Evolutionary conservation across 495 filamentous ascomycete species (phyloP).

Genomic region (Trichoderma erinaceum): DNA sequence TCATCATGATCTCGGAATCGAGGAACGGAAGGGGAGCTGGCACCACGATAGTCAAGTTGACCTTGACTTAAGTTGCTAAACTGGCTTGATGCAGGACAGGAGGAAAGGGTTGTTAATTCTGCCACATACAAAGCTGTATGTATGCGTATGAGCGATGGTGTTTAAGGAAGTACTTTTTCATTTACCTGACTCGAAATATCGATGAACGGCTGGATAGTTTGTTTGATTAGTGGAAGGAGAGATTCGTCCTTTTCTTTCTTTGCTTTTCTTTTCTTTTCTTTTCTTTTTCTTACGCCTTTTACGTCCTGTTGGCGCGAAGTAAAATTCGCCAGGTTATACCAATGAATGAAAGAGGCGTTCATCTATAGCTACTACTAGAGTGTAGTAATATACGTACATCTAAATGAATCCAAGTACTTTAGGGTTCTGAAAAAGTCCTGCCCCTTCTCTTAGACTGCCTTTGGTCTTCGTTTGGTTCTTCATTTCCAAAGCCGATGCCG

Average conservation of each 20-base stretch:
- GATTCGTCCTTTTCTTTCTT: neutral
- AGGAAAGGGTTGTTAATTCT: neutral
- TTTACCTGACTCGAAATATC: neutral
- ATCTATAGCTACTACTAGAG: too few relatives aligned
- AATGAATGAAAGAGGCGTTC: neutral
- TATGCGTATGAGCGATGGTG: slow-evolving; percentile 1
- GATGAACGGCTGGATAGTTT: neutral
- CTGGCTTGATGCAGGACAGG: neutral
- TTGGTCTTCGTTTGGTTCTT: too few relatives aligned
- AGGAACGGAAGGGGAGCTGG: too few relatives aligned
- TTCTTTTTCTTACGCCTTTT: neutral
- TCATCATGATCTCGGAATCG: neutral
- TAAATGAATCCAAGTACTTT: too few relatives aligned
- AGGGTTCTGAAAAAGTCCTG: too few relatives aligned
- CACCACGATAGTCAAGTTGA: neutral
- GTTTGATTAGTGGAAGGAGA: neutral
- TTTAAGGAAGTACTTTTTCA: neutral
- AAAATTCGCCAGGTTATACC: neutral
- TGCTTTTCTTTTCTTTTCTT: neutral
- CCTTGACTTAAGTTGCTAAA: neutral
- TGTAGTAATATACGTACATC: too few relatives aligned
- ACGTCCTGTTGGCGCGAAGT: neutral
- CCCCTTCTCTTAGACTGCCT: too few relatives aligned
- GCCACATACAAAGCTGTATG: neutral
- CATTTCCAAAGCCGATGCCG: too few relatives aligned